These are phyloP conservation scores for Pseudisothecium myosuroides DNA, from an alignment of 225 moss, liverwort and hornwort genomes.

Conservation along the genomic window DNA sequence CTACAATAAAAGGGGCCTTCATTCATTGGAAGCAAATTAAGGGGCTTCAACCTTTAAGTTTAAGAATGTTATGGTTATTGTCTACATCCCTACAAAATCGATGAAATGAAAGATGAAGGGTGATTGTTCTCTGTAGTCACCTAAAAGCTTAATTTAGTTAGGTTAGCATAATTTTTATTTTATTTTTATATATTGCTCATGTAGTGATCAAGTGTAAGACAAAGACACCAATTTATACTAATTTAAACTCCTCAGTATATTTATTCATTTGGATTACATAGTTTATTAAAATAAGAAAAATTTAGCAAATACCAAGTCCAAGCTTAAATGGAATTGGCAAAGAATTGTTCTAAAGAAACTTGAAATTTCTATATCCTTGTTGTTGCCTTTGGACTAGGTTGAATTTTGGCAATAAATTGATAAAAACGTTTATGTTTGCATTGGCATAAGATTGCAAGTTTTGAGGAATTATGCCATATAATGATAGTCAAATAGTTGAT, in stretches of 20 bases:
- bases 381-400: neutral
- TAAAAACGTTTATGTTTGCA: neutral
- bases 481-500: neutral
- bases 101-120: neutral
- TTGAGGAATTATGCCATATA: neutral
- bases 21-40: neutral
- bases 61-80: neutral
- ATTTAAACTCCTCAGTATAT: neutral
- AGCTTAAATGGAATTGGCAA: neutral
- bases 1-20: neutral
- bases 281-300: neutral
- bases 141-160: too few species aligned
- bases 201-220: neutral
- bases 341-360: neutral
- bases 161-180: neutral
- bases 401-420: neutral
- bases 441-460: accelerated
- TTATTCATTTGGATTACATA: neutral
- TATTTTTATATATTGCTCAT: neutral
- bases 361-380: neutral
- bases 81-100: neutral
- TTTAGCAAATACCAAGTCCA: neutral
- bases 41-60: neutral
- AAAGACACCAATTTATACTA: neutral
- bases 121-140: accelerated